Conservation (phyloP, 2,329 filamentous ascomycete genomes). For the Lithohypha guttulata region DNA sequence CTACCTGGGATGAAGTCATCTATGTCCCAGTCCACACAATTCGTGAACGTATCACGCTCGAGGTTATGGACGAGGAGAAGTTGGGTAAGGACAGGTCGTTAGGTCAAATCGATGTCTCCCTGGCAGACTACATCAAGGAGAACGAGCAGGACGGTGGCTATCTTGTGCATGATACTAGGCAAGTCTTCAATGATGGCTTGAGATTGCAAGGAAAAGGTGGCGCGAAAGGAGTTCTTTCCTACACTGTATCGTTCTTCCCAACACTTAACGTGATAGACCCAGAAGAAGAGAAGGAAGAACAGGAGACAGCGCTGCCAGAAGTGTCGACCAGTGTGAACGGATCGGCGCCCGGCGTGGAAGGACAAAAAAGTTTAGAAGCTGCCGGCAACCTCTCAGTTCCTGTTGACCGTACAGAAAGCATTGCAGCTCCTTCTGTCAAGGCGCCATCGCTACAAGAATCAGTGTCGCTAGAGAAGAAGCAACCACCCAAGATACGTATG, state of each 20-base stretch:
- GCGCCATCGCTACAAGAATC: conserved; percentile 34
- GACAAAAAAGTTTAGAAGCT: not conserved
- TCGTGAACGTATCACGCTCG: conserved; percentile 73
- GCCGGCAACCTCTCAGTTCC: not conserved
- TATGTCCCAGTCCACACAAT: conserved; percentile 82
- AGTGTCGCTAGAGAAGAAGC: conserved; percentile 38
- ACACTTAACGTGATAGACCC: conserved; percentile 79
- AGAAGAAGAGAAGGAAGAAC: conserved; percentile 44
- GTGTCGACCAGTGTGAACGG: conserved; percentile 6
- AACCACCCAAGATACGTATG: conserved; percentile 66
- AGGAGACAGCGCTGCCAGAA: conserved; percentile 20
- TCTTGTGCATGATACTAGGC: conserved; percentile 65
- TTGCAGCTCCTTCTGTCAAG: too few species aligned
- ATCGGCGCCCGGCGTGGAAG: not conserved
- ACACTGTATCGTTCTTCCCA: conserved; percentile 82
- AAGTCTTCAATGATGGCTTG: conserved; percentile 54
- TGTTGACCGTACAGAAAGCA: conserved; percentile 24
- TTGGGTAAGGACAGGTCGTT: conserved; percentile 83
- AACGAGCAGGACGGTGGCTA: conserved; percentile 67
- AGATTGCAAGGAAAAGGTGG: conserved; percentile 61
- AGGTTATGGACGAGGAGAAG: conserved; percentile 95
- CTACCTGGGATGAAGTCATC: conserved; percentile 89
- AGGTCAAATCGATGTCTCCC: conserved; percentile 66
- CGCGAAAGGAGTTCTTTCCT: conserved; percentile 69
- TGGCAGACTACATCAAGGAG: conserved; percentile 68